Evolutionary conservation across 1,139 yeast species (phyloP), one percentile per base, ranked within the genome.

Genomic region (Meyerozyma sp.): DNA sequence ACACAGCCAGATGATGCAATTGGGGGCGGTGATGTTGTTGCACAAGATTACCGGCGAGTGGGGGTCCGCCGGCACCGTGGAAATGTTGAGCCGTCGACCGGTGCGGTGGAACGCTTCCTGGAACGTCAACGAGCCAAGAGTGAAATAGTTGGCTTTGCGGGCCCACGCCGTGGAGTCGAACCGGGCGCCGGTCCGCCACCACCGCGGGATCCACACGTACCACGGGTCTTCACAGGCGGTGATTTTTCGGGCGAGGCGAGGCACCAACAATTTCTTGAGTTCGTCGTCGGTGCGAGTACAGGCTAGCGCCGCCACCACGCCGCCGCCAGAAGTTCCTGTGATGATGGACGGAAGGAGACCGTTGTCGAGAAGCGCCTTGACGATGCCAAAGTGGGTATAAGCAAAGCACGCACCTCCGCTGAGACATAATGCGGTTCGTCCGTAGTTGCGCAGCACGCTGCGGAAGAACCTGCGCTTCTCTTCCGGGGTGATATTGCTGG

Each of bases 321-420:
- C 93, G 9, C 95, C 95, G 2, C 94, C 94, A 2, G 89, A 81
- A 0, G 94, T 86, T 1, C 95, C 95, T 28, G 88, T 79, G 13
- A 86, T 70, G 36, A 86, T 83, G 10, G 73, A 70, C 2, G 95
- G 95, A 43, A 86, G 63, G 42, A 79, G 63, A 54, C 81, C 83
- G 44, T 77, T 76, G 48, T 86, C 90, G 5, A 85, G 63, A 34
- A 86, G 61, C 0, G 91, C 93, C 52, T 81, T 82, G 20, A 85
- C 75, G 2, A 85, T 79, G 1, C 95, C 95, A 62, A 84, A 82
- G 62, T 86, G 95, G 26, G 83, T 79, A 53, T 83, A 83, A 1
- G 91, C 81, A 62, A 85, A 86, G 37, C 87, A 78, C 0, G 91
- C 95, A 11, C 94, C 95, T 1, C 95, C 94, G 46, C 86, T 79